A percentile compares a stretch with the other conserved stretches of the same genome.
phyloP scores from a whole-genome alignment of 371 early-diverging fungal species.

The Actinomortierella wolfii region DNA sequence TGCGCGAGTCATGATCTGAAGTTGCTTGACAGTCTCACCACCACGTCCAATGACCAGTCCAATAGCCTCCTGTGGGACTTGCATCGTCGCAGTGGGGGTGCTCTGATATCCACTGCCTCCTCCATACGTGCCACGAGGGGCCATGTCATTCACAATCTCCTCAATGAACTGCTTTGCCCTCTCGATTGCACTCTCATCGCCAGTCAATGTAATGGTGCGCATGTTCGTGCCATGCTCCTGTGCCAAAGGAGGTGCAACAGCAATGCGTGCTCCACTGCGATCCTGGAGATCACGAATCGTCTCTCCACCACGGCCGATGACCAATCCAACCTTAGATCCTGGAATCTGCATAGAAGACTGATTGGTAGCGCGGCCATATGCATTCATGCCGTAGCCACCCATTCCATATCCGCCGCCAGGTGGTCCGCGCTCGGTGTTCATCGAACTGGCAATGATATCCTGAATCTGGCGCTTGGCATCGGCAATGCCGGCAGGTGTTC shows the following conservation, averaged over 20 bases:
- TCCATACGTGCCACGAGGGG: conserved; percentile 19
- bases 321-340: conserved; percentile 77
- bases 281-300: conserved; percentile 86
- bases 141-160: conserved; percentile 70
- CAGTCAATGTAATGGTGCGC: conserved; percentile 73
- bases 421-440: conserved; percentile 63
- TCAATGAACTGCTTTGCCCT: conserved; percentile 77
- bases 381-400: conserved; percentile 57
- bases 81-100: conserved; percentile 54
- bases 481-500: conserved; percentile 37
- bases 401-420: conserved; percentile 64
- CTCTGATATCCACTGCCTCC: conserved; percentile 24
- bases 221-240: conserved; percentile 56
- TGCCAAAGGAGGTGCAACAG: conserved; percentile 74
- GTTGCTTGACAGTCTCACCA: conserved; percentile 85
- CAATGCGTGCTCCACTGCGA: conserved; percentile 81
- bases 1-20: conserved; percentile 85
- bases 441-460: conserved; percentile 42
- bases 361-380: conserved; percentile 39
- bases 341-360: conserved; percentile 63
- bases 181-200: conserved; percentile 72
- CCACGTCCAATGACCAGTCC: conserved; percentile 85
- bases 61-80: conserved; percentile 74
- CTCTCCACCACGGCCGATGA: conserved; percentile 91
- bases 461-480: conserved; percentile 46